These are phyloP conservation scores for Myotisia sp. DNA, from an alignment of 2,329 filamentous ascomycete genomes.

Conservation along the genomic window DNA sequence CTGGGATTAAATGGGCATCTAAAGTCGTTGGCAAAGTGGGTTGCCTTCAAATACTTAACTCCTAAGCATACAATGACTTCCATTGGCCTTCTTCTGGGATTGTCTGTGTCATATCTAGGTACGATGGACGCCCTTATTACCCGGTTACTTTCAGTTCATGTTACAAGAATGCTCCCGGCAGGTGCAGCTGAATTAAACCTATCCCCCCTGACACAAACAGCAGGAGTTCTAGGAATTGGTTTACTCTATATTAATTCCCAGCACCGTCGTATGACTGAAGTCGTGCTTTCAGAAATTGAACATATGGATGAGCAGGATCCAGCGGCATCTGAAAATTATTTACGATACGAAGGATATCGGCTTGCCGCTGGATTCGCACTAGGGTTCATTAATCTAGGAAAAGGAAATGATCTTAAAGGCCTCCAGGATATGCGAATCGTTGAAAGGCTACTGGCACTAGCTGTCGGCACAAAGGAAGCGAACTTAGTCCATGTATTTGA, in stretches of 20 bases:
- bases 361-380: slow-evolving; percentile 86
- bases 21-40: slow-evolving; percentile 91
- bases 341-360: slow-evolving; percentile 91
- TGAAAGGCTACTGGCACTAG: slow-evolving; percentile 71
- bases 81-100: slow-evolving; percentile 78
- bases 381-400: slow-evolving; percentile 86
- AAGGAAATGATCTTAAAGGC: slow-evolving; percentile 73
- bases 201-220: slow-evolving; percentile 84
- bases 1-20: slow-evolving; percentile 88
- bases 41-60: slow-evolving; percentile 97
- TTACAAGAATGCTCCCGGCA: slow-evolving; percentile 81
- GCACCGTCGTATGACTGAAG: slow-evolving; percentile 95
- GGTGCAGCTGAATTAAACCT: slow-evolving; percentile 90
- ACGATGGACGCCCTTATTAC: slow-evolving; percentile 97
- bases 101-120: slow-evolving; percentile 86
- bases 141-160: slow-evolving; percentile 82
- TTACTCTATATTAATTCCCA: slow-evolving; percentile 88
- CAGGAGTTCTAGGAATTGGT: slow-evolving; percentile 93
- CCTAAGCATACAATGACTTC: slow-evolving; percentile 99
- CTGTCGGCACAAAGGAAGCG: slow-evolving; percentile 78
- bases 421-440: slow-evolving; percentile 88
- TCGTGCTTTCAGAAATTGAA: slow-evolving; percentile 96
- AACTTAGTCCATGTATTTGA: slow-evolving; percentile 87
- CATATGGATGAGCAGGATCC: slow-evolving; percentile 68
- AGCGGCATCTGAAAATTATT: slow-evolving; percentile 51